A percentile compares a stretch with the other conserved stretches of the same genome.
Evolutionary conservation across 176 grass and related monocot genomes (phyloP).

Genomic region (Ensete ventricosum): DNA sequence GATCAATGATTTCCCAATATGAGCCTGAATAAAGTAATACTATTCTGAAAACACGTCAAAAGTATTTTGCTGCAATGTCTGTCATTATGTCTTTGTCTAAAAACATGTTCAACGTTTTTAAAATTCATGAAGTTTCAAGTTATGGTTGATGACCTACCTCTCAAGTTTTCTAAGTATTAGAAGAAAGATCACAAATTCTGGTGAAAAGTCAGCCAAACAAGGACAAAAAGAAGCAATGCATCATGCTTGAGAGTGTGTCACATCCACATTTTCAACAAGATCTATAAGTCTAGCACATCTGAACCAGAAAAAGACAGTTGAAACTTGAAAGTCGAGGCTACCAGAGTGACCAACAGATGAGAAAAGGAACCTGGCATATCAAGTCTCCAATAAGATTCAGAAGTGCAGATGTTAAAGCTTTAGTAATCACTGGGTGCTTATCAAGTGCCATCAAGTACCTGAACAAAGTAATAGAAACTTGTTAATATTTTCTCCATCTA

Average conservation of each 20-base stretch:
- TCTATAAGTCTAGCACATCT: neutral
- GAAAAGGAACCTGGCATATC: constrained; percentile 48
- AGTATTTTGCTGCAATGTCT: no score
- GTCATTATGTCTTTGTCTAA: no score
- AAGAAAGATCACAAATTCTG: no score
- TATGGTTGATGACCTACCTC: no score
- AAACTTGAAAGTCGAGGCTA: constrained; percentile 1
- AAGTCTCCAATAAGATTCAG: constrained; percentile 50
- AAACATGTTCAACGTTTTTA: no score
- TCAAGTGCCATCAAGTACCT: constrained; percentile 49
- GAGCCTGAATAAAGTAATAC: no score
- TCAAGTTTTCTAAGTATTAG: neutral
- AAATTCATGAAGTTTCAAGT: no score
- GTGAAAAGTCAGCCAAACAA: neutral
- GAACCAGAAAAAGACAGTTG: neutral
- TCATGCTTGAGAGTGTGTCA: neutral
- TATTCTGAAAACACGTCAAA: no score
- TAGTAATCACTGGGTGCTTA: constrained; percentile 48
- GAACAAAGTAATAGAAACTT: neutral
- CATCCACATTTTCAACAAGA: neutral
- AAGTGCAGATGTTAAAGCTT: constrained; percentile 49
- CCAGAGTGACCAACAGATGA: neutral
- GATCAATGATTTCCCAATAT: no score
- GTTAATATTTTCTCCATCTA: neutral
- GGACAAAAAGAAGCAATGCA: neutral